These are phyloP conservation scores for Coemansia sp. DNA, from an alignment of 192 early-diverging fungal genomes.

Conservation along the genomic window DNA sequence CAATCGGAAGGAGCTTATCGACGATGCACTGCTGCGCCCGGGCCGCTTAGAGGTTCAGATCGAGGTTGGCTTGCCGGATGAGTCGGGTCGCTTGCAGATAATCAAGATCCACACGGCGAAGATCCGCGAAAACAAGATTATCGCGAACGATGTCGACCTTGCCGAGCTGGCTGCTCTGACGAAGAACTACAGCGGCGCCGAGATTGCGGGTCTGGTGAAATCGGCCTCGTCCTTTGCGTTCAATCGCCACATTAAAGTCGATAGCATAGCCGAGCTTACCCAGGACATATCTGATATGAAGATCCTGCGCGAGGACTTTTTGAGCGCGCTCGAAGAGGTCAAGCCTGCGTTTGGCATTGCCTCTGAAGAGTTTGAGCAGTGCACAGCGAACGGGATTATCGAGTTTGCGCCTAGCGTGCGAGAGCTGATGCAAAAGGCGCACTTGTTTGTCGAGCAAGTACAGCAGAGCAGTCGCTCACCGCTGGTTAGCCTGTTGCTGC, in stretches of 20 bases:
- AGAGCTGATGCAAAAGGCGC: slow-evolving; percentile 63
- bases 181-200: slow-evolving; percentile 98
- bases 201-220: slow-evolving; percentile 93
- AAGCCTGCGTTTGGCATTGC: slow-evolving; percentile 93
- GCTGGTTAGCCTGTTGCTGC: slow-evolving; percentile 87
- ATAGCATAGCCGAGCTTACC: slow-evolving; percentile 77
- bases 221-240: slow-evolving; percentile 95
- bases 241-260: slow-evolving; percentile 94
- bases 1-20: slow-evolving; percentile 96
- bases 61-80: slow-evolving; percentile 95
- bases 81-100: slow-evolving; percentile 90
- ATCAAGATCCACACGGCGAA: slow-evolving; percentile 91
- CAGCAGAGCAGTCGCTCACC: slow-evolving; percentile 82
- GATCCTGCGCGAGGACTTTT: slow-evolving; percentile 84
- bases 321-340: slow-evolving; percentile 90
- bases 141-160: slow-evolving; percentile 83
- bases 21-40: slow-evolving; percentile 95
- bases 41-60: slow-evolving; percentile 97
- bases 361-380: slow-evolving; percentile 87
- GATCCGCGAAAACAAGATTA: slow-evolving; percentile 80
- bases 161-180: slow-evolving; percentile 83
- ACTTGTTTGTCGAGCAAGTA: slow-evolving; percentile 74
- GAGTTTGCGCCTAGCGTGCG: slow-evolving; percentile 69
- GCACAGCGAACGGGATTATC: slow-evolving; percentile 85
- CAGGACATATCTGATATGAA: slow-evolving; percentile 90